Base-by-base conservation (phyloP, 306 rosid species). In the Cucurbita pepo region DNA sequence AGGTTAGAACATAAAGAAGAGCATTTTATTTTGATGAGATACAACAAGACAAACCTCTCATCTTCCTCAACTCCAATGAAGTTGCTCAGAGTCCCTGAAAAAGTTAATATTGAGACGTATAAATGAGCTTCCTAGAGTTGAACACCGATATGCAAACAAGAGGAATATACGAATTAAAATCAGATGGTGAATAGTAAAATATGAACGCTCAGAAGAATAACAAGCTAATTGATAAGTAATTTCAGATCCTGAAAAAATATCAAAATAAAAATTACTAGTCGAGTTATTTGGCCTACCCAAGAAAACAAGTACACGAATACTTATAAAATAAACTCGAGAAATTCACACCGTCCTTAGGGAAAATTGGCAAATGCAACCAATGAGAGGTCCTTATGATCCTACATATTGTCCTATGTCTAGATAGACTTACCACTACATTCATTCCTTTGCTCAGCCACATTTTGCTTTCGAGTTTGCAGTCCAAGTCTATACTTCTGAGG, bases 401-500 rank as follows among this genome's bases (percentile, higher is more conserved):
- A 15, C 22, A 15, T 14, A 9, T 22, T 30, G 73, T 50, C 22
- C 44, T 22, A 47, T 7, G 13, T 45, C 73, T 14, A 50, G 3
- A 50, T 5, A 50, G 76, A 60, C 85, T 80, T 80, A 91, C 96
- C 82, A 10, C 62, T 85, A 70, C 74, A 79, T 58, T 86, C 92
- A 60, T 70, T 83, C 90, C 65, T 80, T 10, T 79, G 87, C 73
- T 85, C 96, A 61, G 76, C 78, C 50, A 74, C 55, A 63, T 78
- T 86, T 72, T 81, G 92, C 67, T 81, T 88, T 57, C 73, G 62
- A 25, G 82, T 70, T 60, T 80, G 95, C 64, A 89, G 95, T 75
- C 96, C 97, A 63, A 94, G 90, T 83, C 97, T 91, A 71, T 94
- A 94, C 80, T 94, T 91, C 97, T 94, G 84, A 81, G 83, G 43